phyloP scores from a whole-genome alignment of 129 eudicot species.

The Cynara cardunculus region DNA sequence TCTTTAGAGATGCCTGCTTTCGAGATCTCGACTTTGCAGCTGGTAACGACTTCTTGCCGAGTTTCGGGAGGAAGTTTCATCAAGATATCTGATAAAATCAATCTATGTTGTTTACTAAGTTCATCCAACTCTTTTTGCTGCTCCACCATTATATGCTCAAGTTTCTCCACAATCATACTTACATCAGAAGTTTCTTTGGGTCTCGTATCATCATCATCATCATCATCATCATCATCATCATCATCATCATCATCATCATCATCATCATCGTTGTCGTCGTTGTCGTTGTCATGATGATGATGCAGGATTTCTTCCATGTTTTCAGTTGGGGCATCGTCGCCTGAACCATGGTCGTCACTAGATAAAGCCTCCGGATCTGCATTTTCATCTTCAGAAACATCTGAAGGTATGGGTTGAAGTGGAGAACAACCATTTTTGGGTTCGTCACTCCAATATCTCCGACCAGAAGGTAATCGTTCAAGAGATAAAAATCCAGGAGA shows the following conservation, averaged over 20 bases:
- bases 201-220: not conserved
- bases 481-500: slow-evolving; percentile 24
- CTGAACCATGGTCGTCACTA: slow-evolving; percentile 10
- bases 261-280: too few species aligned
- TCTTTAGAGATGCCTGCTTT: slow-evolving; percentile 1
- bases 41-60: slow-evolving; percentile 35
- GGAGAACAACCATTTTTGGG: slow-evolving; percentile 51
- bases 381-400: slow-evolving; percentile 20
- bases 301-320: slow-evolving; percentile 1
- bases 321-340: not conserved
- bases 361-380: slow-evolving; percentile 10
- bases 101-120: slow-evolving; percentile 52
- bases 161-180: slow-evolving; percentile 38
- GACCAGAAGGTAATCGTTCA: slow-evolving; percentile 66
- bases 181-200: not conserved
- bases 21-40: slow-evolving; percentile 38
- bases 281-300: too few species aligned
- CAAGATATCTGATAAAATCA: slow-evolving; percentile 38
- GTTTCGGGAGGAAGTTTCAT: slow-evolving; percentile 50
- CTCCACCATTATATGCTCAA: slow-evolving; percentile 44
- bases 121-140: slow-evolving; percentile 74
- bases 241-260: not conserved
- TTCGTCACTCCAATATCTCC: slow-evolving; percentile 63
- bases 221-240: not conserved
- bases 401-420: slow-evolving; percentile 35